phyloP scores from a whole-genome alignment of 2,329 filamentous ascomycete species.

The Neofusicoccum kwambonambiense region DNA sequence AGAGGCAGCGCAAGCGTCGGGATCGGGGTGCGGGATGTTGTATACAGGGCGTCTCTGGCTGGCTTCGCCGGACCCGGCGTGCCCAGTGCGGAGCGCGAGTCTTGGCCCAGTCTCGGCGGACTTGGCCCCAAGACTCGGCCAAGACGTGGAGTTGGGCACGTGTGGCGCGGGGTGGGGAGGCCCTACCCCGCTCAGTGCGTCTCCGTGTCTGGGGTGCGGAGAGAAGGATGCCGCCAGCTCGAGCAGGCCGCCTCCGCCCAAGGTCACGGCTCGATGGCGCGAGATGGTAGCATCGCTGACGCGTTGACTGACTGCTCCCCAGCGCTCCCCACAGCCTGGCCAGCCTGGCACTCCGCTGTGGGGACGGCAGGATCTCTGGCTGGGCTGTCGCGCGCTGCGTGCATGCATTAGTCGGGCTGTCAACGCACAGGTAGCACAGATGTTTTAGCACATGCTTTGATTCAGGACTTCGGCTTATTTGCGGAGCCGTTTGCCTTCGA shows the following conservation, averaged over 20 bases:
- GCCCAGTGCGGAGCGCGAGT: background rate
- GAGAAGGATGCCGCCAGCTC: background rate
- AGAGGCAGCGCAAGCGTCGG: background rate
- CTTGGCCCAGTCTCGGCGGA: background rate
- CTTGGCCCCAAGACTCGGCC: background rate
- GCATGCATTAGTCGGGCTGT: background rate
- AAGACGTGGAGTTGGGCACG: conserved; percentile 2
- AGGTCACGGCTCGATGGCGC: background rate
- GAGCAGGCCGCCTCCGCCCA: background rate
- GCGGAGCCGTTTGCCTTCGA: background rate
- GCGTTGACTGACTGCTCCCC: background rate
- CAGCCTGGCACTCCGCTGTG: background rate
- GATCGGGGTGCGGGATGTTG: background rate
- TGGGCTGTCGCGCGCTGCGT: background rate
- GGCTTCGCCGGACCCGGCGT: background rate
- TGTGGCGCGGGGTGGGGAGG: background rate
- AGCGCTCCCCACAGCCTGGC: too few relatives aligned
- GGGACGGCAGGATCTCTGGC: background rate
- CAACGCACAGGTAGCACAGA: background rate
- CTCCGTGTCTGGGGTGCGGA: conserved; percentile 12
- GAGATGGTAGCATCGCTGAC: background rate
- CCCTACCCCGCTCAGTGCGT: background rate
- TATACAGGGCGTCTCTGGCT: background rate
- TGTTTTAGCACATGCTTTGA: background rate
- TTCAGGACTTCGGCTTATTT: background rate